Evolutionary conservation across 768 basidiomycete genomes (phyloP), one percentile per base, ranked within the genome.

Genomic region (Agrocybe praecox): DNA sequence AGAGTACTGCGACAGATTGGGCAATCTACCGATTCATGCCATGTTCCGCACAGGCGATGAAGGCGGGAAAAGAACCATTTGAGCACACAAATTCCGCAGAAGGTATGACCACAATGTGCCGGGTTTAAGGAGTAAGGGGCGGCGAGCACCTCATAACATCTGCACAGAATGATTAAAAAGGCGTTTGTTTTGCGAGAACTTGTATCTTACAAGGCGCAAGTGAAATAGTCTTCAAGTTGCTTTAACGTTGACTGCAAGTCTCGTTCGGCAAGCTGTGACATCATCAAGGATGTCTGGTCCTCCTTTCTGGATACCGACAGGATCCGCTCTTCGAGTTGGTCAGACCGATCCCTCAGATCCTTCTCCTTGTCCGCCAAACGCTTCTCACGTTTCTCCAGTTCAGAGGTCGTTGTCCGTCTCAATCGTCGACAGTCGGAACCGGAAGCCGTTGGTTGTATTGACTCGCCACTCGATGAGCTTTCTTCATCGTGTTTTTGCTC

Each of bases 41-140:
- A 90, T 29, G 74, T 73, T 24, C 86, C 86, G 65, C 88, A 89
- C 0, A 73, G 75, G 46, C 73, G 74, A 69, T 89, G 87, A 24
- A 88, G 70, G 47, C 82, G 81, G 63, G 86, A 84, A 74, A 88
- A 88, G 70, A 84, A 83, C 84, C 86, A 87, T 64, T 82, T 83
- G 26, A 89, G 68, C 58, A 87, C 84, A 69, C 86, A 88, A 47
- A 84, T 71, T 26, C 83, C 81, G 65, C 86, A 89, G 64, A 86
- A 89, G 4, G 86, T 81, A 64, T 90, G 88, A 10, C 88, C 88
- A 58, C 88, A 89, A 40, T 74, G 71, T 14, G 73, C 74, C 17
- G 84, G 80, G 55, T 76, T 80, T 42, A 88, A 70, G 29, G 73
- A 71, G 64, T 85, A 85, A 8, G 88, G 88, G 59, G 78, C 77